Base-by-base conservation (phyloP, 163 green algal genomes). In the Prototheca cutis region DNA sequence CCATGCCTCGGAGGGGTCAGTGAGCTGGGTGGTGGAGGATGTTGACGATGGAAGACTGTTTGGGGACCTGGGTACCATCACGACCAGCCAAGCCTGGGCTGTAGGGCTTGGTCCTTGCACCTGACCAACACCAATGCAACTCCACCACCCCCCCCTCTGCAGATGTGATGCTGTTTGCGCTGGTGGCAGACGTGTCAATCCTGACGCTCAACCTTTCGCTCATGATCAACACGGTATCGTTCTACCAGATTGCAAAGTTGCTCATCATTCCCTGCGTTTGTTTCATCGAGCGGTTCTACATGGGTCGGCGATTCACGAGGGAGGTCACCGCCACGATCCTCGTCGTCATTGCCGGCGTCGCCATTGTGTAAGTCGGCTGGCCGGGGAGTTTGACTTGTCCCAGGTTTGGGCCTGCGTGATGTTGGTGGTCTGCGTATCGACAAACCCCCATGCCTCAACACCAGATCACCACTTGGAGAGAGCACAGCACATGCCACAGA, bases 211-310 rank as follows among this genome's bases (percentile, higher is more conserved):
- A 96, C 68, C 62, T 95, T 2, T 93, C 82, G 1, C 74, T 96
- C 3, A 88, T 96, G 63, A 61, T 94, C 32, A 96, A 96, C 71
- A 78, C 74, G 6, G 89, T 96, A 1, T 81, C 79, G 13, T 94
- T 95, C 61, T 96, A 96, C 62, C 89, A 95, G 81, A 87, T 97
- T 25, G 78, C 85, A 31, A 97, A 97, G 79, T 80, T 97, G 32
- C 73, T 90, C 32, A 96, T 96, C 66, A 93, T 95, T 55, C 90
- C 90, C 3, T 94, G 87, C 52, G 83, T 90, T 17, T 93, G 85
- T 63, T 31, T 92, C 4, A 68, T 96, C 48, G 90, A 97, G 74
- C 56, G 61, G 5, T 65, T 89, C 17, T 91, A 83, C 66, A 68
- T 95, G 40, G 67, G 74, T 23, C 74, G 78, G 34, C 65, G 53